Base-by-base conservation (phyloP, 805 yeast species). In the Novakomyces olei region DNA sequence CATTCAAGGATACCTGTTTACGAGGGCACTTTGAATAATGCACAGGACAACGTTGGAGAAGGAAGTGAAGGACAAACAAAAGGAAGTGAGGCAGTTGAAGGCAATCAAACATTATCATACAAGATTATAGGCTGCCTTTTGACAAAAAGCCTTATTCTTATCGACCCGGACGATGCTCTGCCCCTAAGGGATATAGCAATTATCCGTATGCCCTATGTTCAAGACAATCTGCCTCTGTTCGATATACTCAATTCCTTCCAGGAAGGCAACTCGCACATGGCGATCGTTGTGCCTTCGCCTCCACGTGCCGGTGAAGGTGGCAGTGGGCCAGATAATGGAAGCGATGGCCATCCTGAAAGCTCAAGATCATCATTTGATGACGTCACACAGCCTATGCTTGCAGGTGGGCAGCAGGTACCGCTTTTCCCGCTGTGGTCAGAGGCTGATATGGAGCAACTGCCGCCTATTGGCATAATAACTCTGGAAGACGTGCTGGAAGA, bases 1-100 rank as follows among this genome's bases (percentile, higher is more conserved):
- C 33, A 30, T 16, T 26, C 34, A 8, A 12, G 33, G 9, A 24
- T 30, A 9, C 33, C 33, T 3, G 19, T 30, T n/a, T 30, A 30
- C 16, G 33, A 25, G 3, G 10, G 9, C 10, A n/a, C 22, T 15
- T 3, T 14, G n/a, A 33, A 14, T 26, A 17, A 27, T 10, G 19
- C 19, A 8, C 10, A 17, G 9, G 19, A 12, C 10, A 19, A 10
- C 17, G n/a, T 7, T 22, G 30, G 22, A 10, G 25, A 22, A 22
- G 12, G 25, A 8, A 26, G 12, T 2, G n/a, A n/a, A n/a, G n/a
- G n/a, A n/a, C n/a, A n/a, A n/a, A n/a, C n/a, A n/a, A n/a, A n/a
- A n/a, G n/a, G n/a, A n/a, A n/a, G n/a, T n/a, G n/a, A n/a, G n/a
- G n/a, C n/a, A n/a, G n/a, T n/a, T n/a, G n/a, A n/a, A n/a, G n/a